phyloP scores from a whole-genome alignment of 129 eudicot genomes.

The Lactuca saligna region DNA sequence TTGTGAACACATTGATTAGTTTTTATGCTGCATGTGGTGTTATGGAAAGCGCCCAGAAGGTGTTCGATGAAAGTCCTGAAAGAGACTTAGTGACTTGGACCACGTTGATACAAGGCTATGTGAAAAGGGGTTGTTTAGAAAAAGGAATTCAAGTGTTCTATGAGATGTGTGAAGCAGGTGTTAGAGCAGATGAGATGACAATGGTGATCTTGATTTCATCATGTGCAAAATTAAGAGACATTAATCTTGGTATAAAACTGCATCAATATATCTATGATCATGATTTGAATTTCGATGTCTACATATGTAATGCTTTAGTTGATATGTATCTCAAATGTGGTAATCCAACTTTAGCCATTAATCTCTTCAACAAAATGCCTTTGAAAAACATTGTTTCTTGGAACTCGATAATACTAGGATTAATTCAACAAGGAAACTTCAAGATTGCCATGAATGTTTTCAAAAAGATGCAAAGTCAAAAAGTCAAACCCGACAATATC shows the following conservation, averaged over 20 bases:
- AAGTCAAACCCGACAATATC: conserved; percentile 31
- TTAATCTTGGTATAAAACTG: conserved; percentile 41
- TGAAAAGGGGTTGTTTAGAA: conserved; percentile 24
- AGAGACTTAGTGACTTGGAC: conserved; percentile 57
- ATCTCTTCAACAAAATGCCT: conserved; percentile 45
- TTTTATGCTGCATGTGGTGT: conserved; percentile 39
- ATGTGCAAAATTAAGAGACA: conserved; percentile 39
- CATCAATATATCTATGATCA: conserved; percentile 35
- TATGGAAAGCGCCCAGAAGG: conserved; percentile 28
- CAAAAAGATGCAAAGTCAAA: conserved; percentile 35
- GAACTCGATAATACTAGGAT: conserved; percentile 50
- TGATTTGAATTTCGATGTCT: conserved; percentile 39
- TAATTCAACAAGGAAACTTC: conserved; percentile 45
- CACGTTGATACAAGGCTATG: conserved; percentile 49
- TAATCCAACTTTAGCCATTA: conserved; percentile 29
- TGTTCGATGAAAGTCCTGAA: conserved; percentile 39
- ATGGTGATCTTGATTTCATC: conserved; percentile 51
- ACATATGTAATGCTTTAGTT: conserved; percentile 39
- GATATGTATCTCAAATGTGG: conserved; percentile 59
- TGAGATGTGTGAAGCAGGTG: conserved; percentile 32
- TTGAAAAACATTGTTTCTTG: conserved; percentile 50
- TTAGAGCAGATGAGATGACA: conserved; percentile 42
- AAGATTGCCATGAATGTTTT: conserved; percentile 38
- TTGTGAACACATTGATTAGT: conserved; percentile 41
- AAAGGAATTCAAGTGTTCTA: conserved; percentile 40